Conservation (phyloP, 2,329 filamentous ascomycete genomes). For the Keithomyces neogunnii region DNA sequence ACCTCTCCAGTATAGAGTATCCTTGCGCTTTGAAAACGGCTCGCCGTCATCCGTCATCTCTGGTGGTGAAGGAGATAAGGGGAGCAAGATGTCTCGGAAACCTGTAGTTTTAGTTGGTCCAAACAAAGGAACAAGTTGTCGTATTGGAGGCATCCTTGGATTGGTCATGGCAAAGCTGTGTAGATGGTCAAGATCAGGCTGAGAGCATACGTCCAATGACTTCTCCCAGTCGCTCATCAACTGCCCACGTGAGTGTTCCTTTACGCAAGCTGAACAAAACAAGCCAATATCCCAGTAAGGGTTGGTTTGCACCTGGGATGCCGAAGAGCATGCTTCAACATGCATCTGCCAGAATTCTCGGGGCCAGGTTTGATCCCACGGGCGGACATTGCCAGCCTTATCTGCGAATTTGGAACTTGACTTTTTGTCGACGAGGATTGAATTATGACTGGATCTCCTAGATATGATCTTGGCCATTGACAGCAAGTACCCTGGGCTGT, state of each 20-base stretch:
- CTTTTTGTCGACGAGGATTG: slow-evolving; percentile 1
- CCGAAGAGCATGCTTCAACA: slow-evolving; percentile 49
- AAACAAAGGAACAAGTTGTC: slow-evolving; percentile 65
- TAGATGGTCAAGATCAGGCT: slow-evolving; percentile 65
- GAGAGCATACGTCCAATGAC: slow-evolving; percentile 62
- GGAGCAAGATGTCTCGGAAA: slow-evolving; percentile 71
- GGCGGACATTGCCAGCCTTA: neutral
- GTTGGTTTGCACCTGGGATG: slow-evolving; percentile 49
- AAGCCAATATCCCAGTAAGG: slow-evolving; percentile 55
- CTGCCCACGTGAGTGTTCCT: slow-evolving; percentile 56
- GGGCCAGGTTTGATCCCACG: slow-evolving; percentile 6
- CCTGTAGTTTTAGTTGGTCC: slow-evolving; percentile 63
- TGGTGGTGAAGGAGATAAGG: slow-evolving; percentile 36
- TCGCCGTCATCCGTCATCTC: slow-evolving; percentile 34
- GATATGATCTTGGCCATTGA: slow-evolving; percentile 21
- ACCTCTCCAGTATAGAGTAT: slow-evolving; percentile 69
- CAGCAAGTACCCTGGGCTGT: slow-evolving; percentile 14
- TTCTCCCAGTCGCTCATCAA: slow-evolving; percentile 59
- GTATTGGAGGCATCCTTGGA: slow-evolving; percentile 51
- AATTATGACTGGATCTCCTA: slow-evolving; percentile 13
- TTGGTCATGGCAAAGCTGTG: slow-evolving; percentile 66
- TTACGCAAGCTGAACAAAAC: slow-evolving; percentile 56
- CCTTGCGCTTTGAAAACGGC: slow-evolving; percentile 52
- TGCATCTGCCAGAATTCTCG: slow-evolving; percentile 32
- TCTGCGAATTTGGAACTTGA: neutral